These are phyloP conservation scores for Stromatinia cepivora DNA, from an alignment of 2,329 filamentous ascomycete species.

Conservation along the genomic window DNA sequence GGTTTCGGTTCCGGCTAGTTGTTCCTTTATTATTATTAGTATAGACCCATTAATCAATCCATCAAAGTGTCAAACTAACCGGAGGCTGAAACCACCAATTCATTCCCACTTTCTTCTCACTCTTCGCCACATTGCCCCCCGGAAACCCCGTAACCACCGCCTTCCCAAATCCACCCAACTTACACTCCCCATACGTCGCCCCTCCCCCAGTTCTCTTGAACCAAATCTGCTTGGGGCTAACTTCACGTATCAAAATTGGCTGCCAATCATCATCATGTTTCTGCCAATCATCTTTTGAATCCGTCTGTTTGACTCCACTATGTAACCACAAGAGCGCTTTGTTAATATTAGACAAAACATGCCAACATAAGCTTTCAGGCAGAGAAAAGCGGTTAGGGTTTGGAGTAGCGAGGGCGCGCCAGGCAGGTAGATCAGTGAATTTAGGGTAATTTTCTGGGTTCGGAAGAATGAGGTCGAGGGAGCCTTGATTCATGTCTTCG, in stretches of 20 bases:
- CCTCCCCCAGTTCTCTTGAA: conserved; percentile 49
- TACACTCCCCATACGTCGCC: conserved; percentile 56
- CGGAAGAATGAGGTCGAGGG: conserved; percentile 47
- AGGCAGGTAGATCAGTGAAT: conserved; percentile 29
- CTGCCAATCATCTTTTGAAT: conserved; percentile 31
- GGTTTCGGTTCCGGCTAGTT: conserved; percentile 30
- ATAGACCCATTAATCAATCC: not conserved
- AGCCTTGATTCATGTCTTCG: conserved; percentile 56
- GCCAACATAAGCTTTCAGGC: conserved; percentile 57
- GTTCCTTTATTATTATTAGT: conserved; percentile 29
- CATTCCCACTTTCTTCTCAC: conserved; percentile 26
- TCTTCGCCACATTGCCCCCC: conserved; percentile 27
- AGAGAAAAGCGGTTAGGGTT: conserved; percentile 40
- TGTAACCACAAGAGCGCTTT: conserved; percentile 55
- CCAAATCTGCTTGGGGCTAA: conserved; percentile 51
- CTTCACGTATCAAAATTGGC: conserved; percentile 52
- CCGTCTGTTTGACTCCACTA: conserved; percentile 45
- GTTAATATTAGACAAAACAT: conserved; percentile 51
- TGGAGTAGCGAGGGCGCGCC: conserved; percentile 32
- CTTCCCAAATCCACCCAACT: conserved; percentile 52
- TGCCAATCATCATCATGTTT: conserved; percentile 49
- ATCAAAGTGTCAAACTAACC: not conserved
- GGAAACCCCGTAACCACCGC: conserved; percentile 38
- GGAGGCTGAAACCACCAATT: conserved; percentile 14
- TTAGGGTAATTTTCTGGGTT: conserved; percentile 26